These are phyloP conservation scores for Trebouxia sp. DNA, from an alignment of 139 green algal species.

Conservation along the genomic window DNA sequence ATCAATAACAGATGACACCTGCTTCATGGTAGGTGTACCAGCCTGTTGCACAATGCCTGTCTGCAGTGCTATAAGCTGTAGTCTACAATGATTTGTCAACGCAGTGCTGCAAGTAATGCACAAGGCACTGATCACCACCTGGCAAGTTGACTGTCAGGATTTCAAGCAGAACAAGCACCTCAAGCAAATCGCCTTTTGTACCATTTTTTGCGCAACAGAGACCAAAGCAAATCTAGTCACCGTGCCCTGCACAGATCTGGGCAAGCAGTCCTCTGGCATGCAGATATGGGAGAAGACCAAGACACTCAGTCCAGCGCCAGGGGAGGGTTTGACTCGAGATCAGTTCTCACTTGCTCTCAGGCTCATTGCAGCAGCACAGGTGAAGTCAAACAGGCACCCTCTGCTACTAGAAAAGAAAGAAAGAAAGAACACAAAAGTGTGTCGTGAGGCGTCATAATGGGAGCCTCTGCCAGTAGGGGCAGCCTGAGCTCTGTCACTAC, in stretches of 20 bases:
- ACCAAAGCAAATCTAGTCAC: no score
- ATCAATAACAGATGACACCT: slow-evolving; percentile 35
- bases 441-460: background rate
- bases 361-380: slow-evolving; percentile 47
- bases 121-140: no score
- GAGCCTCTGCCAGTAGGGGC: background rate
- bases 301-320: slow-evolving; percentile 25
- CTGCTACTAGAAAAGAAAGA: background rate
- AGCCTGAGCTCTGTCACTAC: background rate
- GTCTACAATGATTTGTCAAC: background rate
- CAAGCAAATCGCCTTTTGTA: no score
- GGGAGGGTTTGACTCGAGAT: slow-evolving; percentile 40
- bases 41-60: background rate
- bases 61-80: background rate
- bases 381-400: background rate
- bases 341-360: slow-evolving; percentile 51
- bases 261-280: no score
- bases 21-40: slow-evolving; percentile 38
- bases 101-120: background rate
- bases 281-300: slow-evolving; percentile 54
- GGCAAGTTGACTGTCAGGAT: no score
- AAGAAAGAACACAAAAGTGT: background rate
- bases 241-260: no score
- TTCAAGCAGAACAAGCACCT: no score
- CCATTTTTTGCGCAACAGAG: no score